These are phyloP conservation scores for Polytrichum commune DNA, from an alignment of 225 moss, liverwort and hornwort genomes.

Conservation along the genomic window DNA sequence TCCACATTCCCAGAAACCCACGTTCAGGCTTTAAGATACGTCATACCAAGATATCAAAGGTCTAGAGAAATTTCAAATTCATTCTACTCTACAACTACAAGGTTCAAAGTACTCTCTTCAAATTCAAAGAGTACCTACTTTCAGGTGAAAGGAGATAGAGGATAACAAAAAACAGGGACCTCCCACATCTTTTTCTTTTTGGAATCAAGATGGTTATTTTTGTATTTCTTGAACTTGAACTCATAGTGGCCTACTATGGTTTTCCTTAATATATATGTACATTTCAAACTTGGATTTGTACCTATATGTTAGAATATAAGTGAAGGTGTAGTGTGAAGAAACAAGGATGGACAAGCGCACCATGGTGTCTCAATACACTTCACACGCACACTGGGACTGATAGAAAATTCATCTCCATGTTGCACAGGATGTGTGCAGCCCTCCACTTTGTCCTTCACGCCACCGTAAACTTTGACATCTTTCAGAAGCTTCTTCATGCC, in stretches of 20 bases:
- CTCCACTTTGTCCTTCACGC: constrained; percentile 57
- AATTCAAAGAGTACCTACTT: no score
- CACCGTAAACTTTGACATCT: constrained; percentile 48
- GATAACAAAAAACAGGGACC: no score
- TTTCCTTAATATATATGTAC: no score
- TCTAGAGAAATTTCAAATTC: background rate
- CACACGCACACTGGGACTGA: constrained; percentile 36
- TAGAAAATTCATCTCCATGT: constrained; percentile 45
- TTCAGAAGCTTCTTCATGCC: constrained; percentile 51
- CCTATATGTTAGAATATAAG: background rate
- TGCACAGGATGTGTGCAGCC: constrained; percentile 53
- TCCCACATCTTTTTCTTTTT: no score
- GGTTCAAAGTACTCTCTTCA: no score
- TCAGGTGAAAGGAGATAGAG: no score
- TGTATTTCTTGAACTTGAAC: no score
- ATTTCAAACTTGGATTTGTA: no score
- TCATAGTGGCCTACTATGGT: no score
- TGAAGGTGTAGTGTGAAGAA: background rate
- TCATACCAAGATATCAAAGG: background rate
- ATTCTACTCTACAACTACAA: no score
- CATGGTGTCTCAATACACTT: constrained; percentile 57
- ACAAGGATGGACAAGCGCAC: constrained; percentile 12
- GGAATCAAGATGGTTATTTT: no score
- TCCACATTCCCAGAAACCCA: background rate
- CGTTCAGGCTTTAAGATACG: background rate